Base-by-base conservation (phyloP, 2,329 filamentous ascomycete genomes). In the Cadophora gregata region DNA sequence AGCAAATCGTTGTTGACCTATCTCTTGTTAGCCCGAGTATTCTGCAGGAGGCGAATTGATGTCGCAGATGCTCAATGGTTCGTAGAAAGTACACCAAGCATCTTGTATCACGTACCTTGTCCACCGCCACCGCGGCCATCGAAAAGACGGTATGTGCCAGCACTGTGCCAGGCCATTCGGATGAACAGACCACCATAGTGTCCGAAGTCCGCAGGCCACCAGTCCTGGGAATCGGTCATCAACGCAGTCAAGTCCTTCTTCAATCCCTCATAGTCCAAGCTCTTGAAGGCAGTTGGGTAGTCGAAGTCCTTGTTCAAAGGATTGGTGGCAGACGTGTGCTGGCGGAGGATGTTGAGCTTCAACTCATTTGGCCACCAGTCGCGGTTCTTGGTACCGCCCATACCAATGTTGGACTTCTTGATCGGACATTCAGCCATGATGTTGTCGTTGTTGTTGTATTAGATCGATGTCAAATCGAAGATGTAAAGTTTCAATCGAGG, bases 121-220 rank as follows among this genome's bases (percentile, higher is more conserved):
- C 90, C 91, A 74, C 87, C 89, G 67, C 91, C 91, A 64, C 91
- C 91, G 68, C 91, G 90, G 45, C 91, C 91, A 72, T 93, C 91
- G 62, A 83, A 84, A 76, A 90, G 87, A 74, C 91, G 90, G 81
- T 93, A 93, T 60, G 91, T 94, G 68, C 91, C 91, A 29, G 91
- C 87, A 71, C 88, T 88, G 83, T 93, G 91, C 91, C 91, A 94
- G 67, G 90, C 88, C 89, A 93, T 89, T 66, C 91, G 90, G 76
- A 94, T 84, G 78, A 94, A 93, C 31, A 93, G 84, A 78, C 91
- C 90, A 71, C 91, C 91, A 73, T 93, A 94, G 83, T 93, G 90
- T 64, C 91, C 91, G 75, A 91, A 92, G 77, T 94, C 91, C 36
- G 91, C 91, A 0, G 91, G 91, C 91, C 91, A 94, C 87, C 86